Evolutionary conservation across 352 stramenopile species (phyloP), one percentile per base, ranked within the genome.

Genomic region (Elongisporangium anandrum): DNA sequence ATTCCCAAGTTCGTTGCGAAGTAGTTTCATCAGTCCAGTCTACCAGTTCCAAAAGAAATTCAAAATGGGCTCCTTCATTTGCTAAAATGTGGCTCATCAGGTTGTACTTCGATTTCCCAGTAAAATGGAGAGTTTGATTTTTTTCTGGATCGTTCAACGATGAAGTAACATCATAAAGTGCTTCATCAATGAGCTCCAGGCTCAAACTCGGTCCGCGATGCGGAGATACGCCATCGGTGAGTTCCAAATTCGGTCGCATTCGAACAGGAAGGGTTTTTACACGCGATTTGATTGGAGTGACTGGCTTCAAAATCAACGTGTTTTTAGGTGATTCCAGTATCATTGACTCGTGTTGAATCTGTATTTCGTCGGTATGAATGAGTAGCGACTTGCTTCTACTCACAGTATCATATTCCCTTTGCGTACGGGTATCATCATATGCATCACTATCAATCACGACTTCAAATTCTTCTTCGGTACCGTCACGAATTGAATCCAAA

Each of bases 1-100:
- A 57, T 34, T 90, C 81, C 85, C 85, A 94, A 21, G 79, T 79
- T 10, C 85, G 73, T 52, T 85, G 73, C 0, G 77, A 83, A 0
- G 75, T 91, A 0, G 66, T 54, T 13, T 59, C 34, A 5, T 81
- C 71, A 9, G 72, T 52, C 70, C 65, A 84, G 13, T 85, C 75
- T 0, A 90, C 71, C 10, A 94, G 59, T 15, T 84, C 60, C n/a
- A 92, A 69, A 16, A 94, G 60, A 19, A 70, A 63, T 8, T 79
- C 62, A 51, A 94, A 89, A 22, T 90, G 72, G 4, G 58, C 20
- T 8, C 51, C 63, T 65, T 83, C 68, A 29, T 88, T 91, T 26
- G 83, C 82, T 12, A 92, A 63, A 6, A 87, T 60, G 2, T 90
- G 75, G 16, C 69, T 83, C 57, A 85, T 72, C 13, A 72, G 12